Evolutionary conservation across 768 basidiomycete species (phyloP), one percentile per base, ranked within the genome.

Genomic region (Lactarius pseudohatsudake): DNA sequence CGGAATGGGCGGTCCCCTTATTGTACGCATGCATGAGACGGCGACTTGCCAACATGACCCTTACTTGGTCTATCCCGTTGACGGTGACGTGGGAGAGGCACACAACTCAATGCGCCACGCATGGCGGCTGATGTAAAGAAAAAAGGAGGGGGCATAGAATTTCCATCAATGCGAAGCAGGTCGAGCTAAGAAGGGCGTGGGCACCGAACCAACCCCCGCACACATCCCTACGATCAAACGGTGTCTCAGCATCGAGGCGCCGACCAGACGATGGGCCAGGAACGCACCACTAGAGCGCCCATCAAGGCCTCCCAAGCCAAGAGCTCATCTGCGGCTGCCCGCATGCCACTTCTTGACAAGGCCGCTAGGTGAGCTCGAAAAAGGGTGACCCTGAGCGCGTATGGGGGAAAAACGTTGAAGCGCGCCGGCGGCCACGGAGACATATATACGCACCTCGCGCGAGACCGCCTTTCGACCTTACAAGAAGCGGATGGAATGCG

Each of bases 401-500:
- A 47, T 4, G 50, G 22, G 55, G 40, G 38, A 40, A 22, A 36
- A 55, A 10, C n/a, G 7, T 18, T 26, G 22, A 45, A 6, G 32
- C 26, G n/a, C 20, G 45, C 20, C 6, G 4, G 11, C 20, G 30
- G 55, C 30, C 50, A 16, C 22, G 30, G n/a, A 30, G 59, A 50
- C 38, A 58, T 3, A 56, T 1, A 40, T 26, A 71, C 71, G n/a
- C 56, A 75, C 77, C 74, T 71, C 66, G 66, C 67, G 57, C 72
- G 77, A 78, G 76, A 71, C 76, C 76, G 70, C 72, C 77, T 69
- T 66, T 74, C 76, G 76, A 73, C 76, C 77, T 77, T 77, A 78
- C 76, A 78, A 75, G 76, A 78, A 78, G 77, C 77, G 71, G 75
- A 78, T 78, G 77, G 76, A 77, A 76, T 72, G 75, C 66, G 72